Conservation (phyloP, 1,284 basidiomycete species). For the Omphalotus olearius region DNA sequence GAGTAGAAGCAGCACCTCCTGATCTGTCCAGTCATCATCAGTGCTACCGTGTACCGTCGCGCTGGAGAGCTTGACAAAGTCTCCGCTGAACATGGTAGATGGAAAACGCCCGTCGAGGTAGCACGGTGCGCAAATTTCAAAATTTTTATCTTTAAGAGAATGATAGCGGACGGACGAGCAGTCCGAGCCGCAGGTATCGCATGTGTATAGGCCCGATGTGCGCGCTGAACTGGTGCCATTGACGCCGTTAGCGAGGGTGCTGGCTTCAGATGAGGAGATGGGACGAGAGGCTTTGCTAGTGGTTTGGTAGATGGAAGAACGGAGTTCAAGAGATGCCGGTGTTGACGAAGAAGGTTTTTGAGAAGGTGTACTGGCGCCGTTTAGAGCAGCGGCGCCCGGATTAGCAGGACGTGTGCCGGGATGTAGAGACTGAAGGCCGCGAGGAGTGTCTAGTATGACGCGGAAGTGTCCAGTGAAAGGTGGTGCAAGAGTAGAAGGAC, state of each 20-base stretch:
- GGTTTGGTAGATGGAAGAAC: slow-evolving; percentile 85
- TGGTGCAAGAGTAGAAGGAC: slow-evolving; percentile 91
- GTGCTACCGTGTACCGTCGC: slow-evolving; percentile 42
- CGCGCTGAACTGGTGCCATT: slow-evolving; percentile 41
- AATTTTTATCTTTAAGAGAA: slow-evolving; percentile 88
- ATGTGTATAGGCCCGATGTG: slow-evolving; percentile 57
- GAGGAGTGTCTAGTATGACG: slow-evolving; percentile 94
- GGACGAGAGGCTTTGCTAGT: slow-evolving; percentile 76
- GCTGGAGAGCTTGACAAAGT: slow-evolving; percentile 87
- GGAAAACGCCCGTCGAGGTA: slow-evolving; percentile 98
- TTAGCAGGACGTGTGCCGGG: slow-evolving; percentile 74
- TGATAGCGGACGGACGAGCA: slow-evolving; percentile 90
- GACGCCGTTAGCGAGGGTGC: slow-evolving; percentile 46
- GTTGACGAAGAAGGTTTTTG: slow-evolving; percentile 22
- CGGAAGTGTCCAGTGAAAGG: slow-evolving; percentile 99
- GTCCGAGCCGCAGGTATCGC: slow-evolving; percentile 94
- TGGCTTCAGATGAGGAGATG: slow-evolving; percentile 40
- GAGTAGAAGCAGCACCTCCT: slow-evolving; percentile 84
- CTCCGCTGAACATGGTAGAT: slow-evolving; percentile 92
- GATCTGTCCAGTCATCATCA: slow-evolving; percentile 85
- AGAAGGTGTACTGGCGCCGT: slow-evolving; percentile 32
- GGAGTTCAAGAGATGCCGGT: slow-evolving; percentile 72
- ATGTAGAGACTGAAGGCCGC: slow-evolving; percentile 93
- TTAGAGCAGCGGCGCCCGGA: slow-evolving; percentile 41
- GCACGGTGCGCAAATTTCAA: slow-evolving; percentile 86